Evolutionary conservation across 164 flowering plant genomes (phyloP).

Genomic region (Macadamia tetraphylla): DNA sequence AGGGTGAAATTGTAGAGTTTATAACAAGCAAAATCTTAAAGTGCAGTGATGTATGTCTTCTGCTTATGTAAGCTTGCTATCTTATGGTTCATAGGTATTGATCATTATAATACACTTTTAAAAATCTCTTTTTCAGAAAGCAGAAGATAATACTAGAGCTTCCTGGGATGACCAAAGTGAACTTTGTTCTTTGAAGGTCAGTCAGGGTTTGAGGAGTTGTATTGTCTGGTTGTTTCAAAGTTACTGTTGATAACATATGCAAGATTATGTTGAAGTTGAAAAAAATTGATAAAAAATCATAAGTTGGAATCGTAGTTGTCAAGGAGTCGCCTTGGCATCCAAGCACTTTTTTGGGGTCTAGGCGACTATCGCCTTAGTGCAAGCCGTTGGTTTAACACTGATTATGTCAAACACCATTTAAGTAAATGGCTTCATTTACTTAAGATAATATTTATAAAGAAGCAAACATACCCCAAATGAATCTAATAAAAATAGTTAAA

Average conservation of each 20-base stretch:
- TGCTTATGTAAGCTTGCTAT: not conserved
- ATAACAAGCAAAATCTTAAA: conserved; percentile 58
- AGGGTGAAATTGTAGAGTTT: conserved; percentile 70
- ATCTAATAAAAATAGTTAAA: no score
- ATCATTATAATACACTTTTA: conserved; percentile 1
- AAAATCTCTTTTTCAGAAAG: conserved; percentile 39
- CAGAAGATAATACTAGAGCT: conserved; percentile 31
- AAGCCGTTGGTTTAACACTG: no score
- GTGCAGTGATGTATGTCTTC: conserved; percentile 48
- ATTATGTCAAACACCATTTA: no score
- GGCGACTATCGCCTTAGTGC: no score
- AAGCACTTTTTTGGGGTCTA: no score
- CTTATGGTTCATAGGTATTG: not conserved
- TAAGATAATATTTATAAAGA: no score
- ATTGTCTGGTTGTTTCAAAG: conserved; percentile 10
- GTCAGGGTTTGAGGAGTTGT: conserved; percentile 15
- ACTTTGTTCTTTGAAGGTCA: conserved; percentile 79
- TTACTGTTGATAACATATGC: not conserved
- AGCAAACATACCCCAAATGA: no score
- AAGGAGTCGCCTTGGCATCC: no score
- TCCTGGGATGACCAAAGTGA: conserved; percentile 86
- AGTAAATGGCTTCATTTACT: no score
- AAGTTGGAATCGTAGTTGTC: no score
- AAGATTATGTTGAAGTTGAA: conserved; percentile 6
- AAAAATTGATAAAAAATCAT: not conserved